Conservation (phyloP, 140 eudicot genomes). For the Ambrosia hybrid region DNA sequence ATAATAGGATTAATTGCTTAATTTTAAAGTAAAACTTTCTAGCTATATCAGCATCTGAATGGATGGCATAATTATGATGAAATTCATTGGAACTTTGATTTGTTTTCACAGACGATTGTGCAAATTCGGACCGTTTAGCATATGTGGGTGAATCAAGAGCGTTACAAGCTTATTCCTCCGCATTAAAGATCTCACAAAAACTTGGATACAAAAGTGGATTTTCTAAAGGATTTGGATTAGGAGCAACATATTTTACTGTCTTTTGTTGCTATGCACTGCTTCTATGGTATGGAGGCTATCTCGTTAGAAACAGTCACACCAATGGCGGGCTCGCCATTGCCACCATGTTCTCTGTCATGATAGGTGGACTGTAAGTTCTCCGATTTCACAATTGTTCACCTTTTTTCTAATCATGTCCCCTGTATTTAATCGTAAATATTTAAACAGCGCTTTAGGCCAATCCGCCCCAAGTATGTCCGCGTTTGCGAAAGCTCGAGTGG, state of each 20-base stretch:
- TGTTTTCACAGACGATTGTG: conserved; percentile 62
- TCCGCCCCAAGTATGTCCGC: conserved; percentile 93
- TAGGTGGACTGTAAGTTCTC: conserved; percentile 85
- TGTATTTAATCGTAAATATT: conserved; percentile 10
- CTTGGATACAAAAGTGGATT: conserved; percentile 88
- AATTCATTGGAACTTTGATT: neutral
- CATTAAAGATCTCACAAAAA: conserved; percentile 62
- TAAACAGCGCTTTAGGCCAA: conserved; percentile 71
- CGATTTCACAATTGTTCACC: neutral
- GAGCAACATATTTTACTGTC: conserved; percentile 84
- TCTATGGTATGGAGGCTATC: conserved; percentile 90
- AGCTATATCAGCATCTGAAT: conserved; percentile 22
- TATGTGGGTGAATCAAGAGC: conserved; percentile 90
- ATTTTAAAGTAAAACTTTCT: conserved; percentile 2
- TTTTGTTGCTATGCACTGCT: conserved; percentile 89
- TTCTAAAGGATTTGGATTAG: conserved; percentile 88
- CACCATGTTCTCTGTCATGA: conserved; percentile 93
- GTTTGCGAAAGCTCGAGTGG: conserved; percentile 91
- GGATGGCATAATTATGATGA: conserved; percentile 19
- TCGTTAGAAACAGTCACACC: conserved; percentile 80
- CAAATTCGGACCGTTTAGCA: conserved; percentile 85
- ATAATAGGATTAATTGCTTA: conserved; percentile 11
- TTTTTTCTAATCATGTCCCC: neutral
- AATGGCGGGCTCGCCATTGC: conserved; percentile 95
- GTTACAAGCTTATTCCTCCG: conserved; percentile 63